Evolutionary conservation across 176 grass and related monocot genomes (phyloP), one percentile per base, ranked within the genome.

Genomic region (Tillandsia fasciculata): DNA sequence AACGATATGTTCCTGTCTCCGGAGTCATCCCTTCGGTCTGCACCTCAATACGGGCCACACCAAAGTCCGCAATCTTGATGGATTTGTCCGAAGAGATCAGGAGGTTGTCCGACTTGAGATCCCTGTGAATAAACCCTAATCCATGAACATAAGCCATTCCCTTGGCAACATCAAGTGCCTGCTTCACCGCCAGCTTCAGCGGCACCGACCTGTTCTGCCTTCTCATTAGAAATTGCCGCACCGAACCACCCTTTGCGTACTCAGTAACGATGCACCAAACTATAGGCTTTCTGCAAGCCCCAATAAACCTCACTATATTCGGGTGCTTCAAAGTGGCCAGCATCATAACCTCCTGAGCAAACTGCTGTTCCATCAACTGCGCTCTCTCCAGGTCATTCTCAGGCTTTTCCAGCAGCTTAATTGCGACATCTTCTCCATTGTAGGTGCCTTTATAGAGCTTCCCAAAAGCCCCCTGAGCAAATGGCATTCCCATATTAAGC

Each of bases 11-110:
- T 53, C 89, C 89, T 11, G 89, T 91, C 52, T 88, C 89, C 48
- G 89, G 85, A 12, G 85, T 91, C 89, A 91, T 91, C 50, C 89
- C 85, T 70, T 91, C 85, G 1, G 89, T 83, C 64, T 84, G 76
- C 49, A 87, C 89, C 70, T 91, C 89, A 54, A 91, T 91, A 48
- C 89, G 78, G 75, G 85, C 89, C 63, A 91, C 89, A 63, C 89
- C 89, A 69, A 91, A 91, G 80, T 91, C 89, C 9, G 89, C 89
- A 77, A 88, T 91, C 69, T 91, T 91, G 59, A 91, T 91, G 15
- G 89, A 91, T 75, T 85, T 91, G 69, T 91, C 89, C 12, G 82
- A 76, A 12, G 79, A 77, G 53, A 91, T 91, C 22, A 91, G 77
- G 72, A 91, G 83, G 50, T 91, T 88, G 12, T 91, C 89, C 18